Conservation (phyloP, 345 rosid genomes). For the Eucalyptus dawsonii region DNA sequence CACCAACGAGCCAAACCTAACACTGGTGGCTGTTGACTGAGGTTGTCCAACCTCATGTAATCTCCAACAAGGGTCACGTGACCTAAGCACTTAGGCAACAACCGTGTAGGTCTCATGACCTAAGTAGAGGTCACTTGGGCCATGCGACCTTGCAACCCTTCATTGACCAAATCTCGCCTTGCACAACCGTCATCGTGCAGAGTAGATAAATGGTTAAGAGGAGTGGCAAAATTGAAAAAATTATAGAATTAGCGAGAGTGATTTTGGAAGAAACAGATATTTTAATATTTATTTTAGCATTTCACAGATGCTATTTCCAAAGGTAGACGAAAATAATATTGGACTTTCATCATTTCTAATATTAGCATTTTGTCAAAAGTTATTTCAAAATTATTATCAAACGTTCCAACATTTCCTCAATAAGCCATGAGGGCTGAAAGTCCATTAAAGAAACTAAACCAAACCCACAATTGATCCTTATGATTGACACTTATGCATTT, state of each 20-base stretch:
- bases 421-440: fast-evolving
- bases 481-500: fast-evolving
- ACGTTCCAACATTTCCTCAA: fast-evolving
- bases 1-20: no score
- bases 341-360: no score
- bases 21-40: fast-evolving
- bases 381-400: no score
- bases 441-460: no score
- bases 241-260: no score
- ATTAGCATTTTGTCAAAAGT: no score
- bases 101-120: fast-evolving
- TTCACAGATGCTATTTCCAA: no score
- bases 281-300: no score
- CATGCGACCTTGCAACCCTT: fast-evolving
- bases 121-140: fast-evolving
- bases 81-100: no score
- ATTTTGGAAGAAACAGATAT: fast-evolving
- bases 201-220: fast-evolving
- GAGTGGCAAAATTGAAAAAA: no score
- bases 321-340: fast-evolving
- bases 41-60: no score
- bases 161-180: fast-evolving
- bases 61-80: fast-evolving
- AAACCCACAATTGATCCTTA: fast-evolving
- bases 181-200: fast-evolving